Base-by-base conservation (phyloP, 768 basidiomycete genomes). In the Phylloporus sp. region DNA sequence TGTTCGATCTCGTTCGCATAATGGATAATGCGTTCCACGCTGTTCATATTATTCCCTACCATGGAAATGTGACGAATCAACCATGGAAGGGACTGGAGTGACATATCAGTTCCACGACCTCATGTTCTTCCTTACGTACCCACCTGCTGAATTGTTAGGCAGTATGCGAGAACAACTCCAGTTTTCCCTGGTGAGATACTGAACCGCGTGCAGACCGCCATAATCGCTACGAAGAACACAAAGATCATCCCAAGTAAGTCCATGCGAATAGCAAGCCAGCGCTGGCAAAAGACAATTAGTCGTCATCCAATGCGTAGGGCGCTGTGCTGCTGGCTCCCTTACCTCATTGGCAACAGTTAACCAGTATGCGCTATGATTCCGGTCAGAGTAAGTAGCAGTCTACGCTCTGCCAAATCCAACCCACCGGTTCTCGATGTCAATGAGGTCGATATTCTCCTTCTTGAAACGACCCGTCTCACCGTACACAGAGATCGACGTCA, bases 21-120 rank as follows among this genome's bases (percentile, higher is more conserved):
- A 61, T 91, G 79, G 4, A 90, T 69, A 15, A 97, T 74, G 21
- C 93, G 84, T 62, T 90, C 87, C 8, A 89, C 86, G n/a, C 82
- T 80, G 62, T 91, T 91, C 88, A 94, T 92, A 65, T 93, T 78
- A 64, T 96, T 95, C 66, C 95, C 91, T 10, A 93, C 84, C 62
- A 94, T 91, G 3, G 86, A 82, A 31, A 74, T 75, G 65, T 89
- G 86, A 9, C 85, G 80, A 33, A 86, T 78, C 64, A 88, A 75
- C 81, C 80, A 89, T 18, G 80, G 80, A 54, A 90, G 86, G 0
- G 74, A 54, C 80, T 84, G 20, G 24, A 28, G 26, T 31, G 33
- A n/a, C 1, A 24, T 4, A 29, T 58, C 9, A 58, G 47, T 32
- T 41, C 9, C n/a, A 6, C 8, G 3, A 14, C 21, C 6, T 35